Percentiles rank a stretch among this genome's conserved stretches.
phyloP scores from a whole-genome alignment of 1,284 basidiomycete species.

The Porphyrellus sp. region DNA sequence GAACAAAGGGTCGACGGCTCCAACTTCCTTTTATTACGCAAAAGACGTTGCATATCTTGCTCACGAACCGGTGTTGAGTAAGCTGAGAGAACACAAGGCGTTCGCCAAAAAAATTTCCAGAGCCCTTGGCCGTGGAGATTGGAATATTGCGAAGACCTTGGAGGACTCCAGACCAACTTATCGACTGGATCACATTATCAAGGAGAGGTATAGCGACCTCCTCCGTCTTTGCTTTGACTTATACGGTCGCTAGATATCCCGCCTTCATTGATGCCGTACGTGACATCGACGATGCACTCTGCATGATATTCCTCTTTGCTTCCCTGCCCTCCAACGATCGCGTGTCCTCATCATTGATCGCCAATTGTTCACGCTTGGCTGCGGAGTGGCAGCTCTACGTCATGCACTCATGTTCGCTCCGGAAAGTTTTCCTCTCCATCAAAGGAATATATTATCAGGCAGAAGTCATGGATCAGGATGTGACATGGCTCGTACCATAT shows the following conservation, averaged over 20 bases:
- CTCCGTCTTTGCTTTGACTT: not conserved
- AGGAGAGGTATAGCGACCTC: constrained; percentile 70
- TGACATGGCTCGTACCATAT: constrained; percentile 98
- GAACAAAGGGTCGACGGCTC: constrained; percentile 96
- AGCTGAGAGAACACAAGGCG: constrained; percentile 95
- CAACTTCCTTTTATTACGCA: constrained; percentile 96
- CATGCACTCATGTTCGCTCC: constrained; percentile 83
- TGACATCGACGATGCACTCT: constrained; percentile 97
- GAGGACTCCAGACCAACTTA: constrained; percentile 92
- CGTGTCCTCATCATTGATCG: constrained; percentile 81
- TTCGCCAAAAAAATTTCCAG: constrained; percentile 97
- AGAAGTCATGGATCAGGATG: constrained; percentile 87
- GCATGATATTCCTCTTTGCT: constrained; percentile 91
- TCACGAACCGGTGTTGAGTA: constrained; percentile 95
- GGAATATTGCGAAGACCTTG: constrained; percentile 91
- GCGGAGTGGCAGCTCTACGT: constrained; percentile 95
- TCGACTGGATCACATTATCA: constrained; percentile 93
- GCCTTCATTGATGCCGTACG: constrained; percentile 95
- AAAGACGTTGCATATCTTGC: constrained; percentile 98
- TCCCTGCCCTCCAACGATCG: constrained; percentile 82
- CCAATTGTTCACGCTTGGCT: constrained; percentile 87
- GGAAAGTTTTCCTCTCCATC: constrained; percentile 95
- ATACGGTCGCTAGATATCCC: constrained; percentile 69
- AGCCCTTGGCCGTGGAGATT: constrained; percentile 92
- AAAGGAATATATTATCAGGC: constrained; percentile 99